Conservation (phyloP, 306 rosid genomes). For the Rosa lucieae region DNA sequence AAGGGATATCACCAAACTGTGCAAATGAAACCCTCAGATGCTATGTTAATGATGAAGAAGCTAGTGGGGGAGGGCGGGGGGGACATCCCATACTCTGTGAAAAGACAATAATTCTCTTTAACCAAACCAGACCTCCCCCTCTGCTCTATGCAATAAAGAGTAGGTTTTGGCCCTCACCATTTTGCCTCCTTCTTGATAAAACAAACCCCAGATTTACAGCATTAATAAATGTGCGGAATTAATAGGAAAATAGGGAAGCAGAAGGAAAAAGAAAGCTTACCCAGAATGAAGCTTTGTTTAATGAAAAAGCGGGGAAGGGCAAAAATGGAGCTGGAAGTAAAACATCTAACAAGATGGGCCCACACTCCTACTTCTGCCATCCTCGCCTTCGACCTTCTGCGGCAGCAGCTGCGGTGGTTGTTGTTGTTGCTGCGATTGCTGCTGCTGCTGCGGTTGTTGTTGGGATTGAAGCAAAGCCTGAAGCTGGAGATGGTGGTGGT, state of each 20-base stretch:
- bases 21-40: constrained; percentile 33
- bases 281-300: constrained; percentile 43
- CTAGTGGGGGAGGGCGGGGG: not conserved
- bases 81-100: constrained; percentile 38
- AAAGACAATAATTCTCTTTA: constrained; percentile 44
- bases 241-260: not conserved
- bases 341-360: constrained; percentile 61
- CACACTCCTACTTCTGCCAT: constrained; percentile 59
- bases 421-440: constrained; percentile 29
- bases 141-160: constrained; percentile 38
- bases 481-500: constrained; percentile 33
- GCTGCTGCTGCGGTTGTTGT: constrained; percentile 42
- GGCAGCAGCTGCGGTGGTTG: constrained; percentile 33
- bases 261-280: constrained; percentile 30
- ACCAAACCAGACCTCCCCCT: constrained; percentile 34
- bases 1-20: constrained; percentile 11
- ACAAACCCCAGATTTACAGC: constrained; percentile 18
- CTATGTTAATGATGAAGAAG: constrained; percentile 28
- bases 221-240: constrained; percentile 30
- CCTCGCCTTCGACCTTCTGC: constrained; percentile 51
- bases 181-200: constrained; percentile 36
- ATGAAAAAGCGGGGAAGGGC: constrained; percentile 29
- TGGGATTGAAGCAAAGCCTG: constrained; percentile 65
- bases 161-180: constrained; percentile 36
- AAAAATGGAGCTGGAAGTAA: constrained; percentile 22